These are phyloP conservation scores for Lactifluus pinguis DNA, from an alignment of 768 basidiomycete species.

Conservation along the genomic window DNA sequence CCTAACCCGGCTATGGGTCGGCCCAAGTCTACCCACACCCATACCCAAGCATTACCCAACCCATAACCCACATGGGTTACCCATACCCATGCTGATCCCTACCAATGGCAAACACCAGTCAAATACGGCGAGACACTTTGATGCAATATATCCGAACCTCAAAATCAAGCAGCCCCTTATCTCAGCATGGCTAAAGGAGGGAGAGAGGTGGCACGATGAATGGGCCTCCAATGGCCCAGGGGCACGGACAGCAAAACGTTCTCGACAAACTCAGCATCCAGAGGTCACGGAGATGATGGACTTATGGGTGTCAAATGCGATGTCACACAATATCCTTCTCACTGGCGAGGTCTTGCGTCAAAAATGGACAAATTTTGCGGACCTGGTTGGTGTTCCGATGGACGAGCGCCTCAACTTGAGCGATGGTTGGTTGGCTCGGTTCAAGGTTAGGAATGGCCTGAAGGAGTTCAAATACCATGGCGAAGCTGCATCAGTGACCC, in stretches of 20 bases:
- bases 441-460: background rate
- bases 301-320: background rate
- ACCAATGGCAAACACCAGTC: background rate
- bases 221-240: background rate
- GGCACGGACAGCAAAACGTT: background rate
- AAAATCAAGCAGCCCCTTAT: background rate
- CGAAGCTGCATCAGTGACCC: background rate
- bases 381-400: background rate
- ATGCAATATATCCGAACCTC: background rate
- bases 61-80: too few relatives aligned
- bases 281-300: background rate
- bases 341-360: background rate
- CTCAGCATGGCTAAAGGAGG: background rate
- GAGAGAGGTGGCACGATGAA: background rate
- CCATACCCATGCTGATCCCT: too few relatives aligned
- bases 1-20: too few relatives aligned
- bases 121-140: background rate
- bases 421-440: background rate
- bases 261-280: background rate
- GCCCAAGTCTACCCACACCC: too few relatives aligned
- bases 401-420: background rate
- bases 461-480: background rate
- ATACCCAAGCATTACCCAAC: too few relatives aligned
- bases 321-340: background rate
- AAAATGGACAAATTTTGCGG: background rate